Evolutionary conservation across 1,284 basidiomycete genomes (phyloP), one percentile per base, ranked within the genome.

Genomic region (Pyrrhoderma noxium): DNA sequence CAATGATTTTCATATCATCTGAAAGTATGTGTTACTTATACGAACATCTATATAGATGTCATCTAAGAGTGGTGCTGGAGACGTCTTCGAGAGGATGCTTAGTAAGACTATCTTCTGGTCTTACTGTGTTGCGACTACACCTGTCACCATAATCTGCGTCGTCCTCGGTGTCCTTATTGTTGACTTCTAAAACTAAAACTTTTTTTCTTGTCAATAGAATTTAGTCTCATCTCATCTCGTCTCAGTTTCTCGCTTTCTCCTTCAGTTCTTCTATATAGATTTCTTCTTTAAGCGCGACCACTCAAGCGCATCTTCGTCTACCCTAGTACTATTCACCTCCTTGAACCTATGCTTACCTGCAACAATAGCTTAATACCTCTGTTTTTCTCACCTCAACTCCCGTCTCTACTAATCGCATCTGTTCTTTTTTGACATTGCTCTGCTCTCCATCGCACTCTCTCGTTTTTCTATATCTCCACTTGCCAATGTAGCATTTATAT

Each of bases 11-110:
- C 18, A 25, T 9, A 3, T 23, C 18, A n/a, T 60, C 21, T 49
- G 58, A 5, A 43, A 58, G 11, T 36, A 31, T 39, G 25, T 22
- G 54, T 16, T 35, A 52, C 34, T 3, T 41, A 35, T 39, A 3
- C 3, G 16, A n/a, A 7, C 36, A 18, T 37, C 35, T n/a, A 13
- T 16, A 18, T 65, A 94, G 74, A 92, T 95, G 62, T 93, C 52
- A 18, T 34, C 91, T 0, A 88, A 91, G 67, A 88, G 88, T 4
- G 88, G 82, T 1, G 85, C 84, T 0, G 89, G 89, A 8, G 89
- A 92, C 61, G 85, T 89, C 0, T 95, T 96, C 63, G 93, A 96
- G 67, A 74, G 89, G 4, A 75, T 97, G 44, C 89, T 97, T 62
- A 85, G 80, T 54, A 72, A 80, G 23, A 89, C 88, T 0, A 82